These are phyloP conservation scores for Scheffersomyces coipomensis DNA, from an alignment of 805 yeast species.

Conservation along the genomic window DNA sequence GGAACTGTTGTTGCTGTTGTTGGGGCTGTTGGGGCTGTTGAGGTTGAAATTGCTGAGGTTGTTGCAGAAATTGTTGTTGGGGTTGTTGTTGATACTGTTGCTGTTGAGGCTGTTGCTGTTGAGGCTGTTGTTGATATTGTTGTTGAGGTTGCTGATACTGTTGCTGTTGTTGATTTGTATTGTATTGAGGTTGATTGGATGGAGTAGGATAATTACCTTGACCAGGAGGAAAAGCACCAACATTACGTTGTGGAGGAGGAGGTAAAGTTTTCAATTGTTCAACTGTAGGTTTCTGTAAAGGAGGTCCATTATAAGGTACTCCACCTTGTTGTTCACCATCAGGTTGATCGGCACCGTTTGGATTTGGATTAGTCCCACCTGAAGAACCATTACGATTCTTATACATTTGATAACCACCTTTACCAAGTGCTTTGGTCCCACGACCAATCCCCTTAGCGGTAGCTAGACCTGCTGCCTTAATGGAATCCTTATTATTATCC, in stretches of 20 bases:
- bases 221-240: conserved; percentile 16
- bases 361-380: conserved; percentile 1
- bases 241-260: conserved; percentile 39
- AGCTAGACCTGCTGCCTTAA: conserved; percentile 49
- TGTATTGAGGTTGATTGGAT: conserved; percentile 7
- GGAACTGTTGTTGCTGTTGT: conserved; percentile 7
- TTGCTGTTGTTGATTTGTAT: conserved; percentile 7
- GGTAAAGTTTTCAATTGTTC: conserved; percentile 18
- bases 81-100: conserved; percentile 9
- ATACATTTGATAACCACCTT: conserved; percentile 52
- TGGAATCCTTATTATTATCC: conserved; percentile 49
- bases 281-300: conserved; percentile 10
- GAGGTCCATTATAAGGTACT: conserved; percentile 1
- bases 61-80: conserved; percentile 7
- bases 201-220: conserved; percentile 16
- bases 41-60: conserved; percentile 5
- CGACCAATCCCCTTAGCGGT: conserved; percentile 51
- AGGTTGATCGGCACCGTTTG: neutral
- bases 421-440: conserved; percentile 47
- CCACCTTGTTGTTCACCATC: neutral
- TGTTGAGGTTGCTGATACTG: conserved; percentile 5
- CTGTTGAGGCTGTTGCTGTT: conserved; percentile 5
- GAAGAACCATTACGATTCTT: conserved; percentile 31
- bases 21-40: conserved; percentile 8
- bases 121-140: conserved; percentile 8